A percentile compares a stretch with the other conserved stretches of the same genome.
These are phyloP conservation scores for Kwoniella europaea DNA, from an alignment of 768 basidiomycete species.

Conservation along the genomic window DNA sequence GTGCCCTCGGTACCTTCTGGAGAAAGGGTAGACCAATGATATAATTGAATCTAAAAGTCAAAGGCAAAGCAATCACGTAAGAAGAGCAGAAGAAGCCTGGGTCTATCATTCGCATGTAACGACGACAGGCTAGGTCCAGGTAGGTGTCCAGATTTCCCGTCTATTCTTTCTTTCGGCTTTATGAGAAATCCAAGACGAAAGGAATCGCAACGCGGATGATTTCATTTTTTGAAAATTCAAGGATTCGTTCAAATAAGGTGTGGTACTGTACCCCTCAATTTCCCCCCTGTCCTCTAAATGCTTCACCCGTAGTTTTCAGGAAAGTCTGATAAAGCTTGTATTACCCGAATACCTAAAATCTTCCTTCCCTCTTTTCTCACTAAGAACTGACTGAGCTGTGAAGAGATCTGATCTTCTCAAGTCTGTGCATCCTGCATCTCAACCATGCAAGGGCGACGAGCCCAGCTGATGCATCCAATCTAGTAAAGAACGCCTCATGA, in stretches of 20 bases:
- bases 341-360: conserved; percentile 18
- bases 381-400: neutral
- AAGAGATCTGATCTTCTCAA: neutral
- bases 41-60: neutral
- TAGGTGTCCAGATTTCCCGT: too few species aligned
- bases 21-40: neutral
- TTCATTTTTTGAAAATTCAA: neutral
- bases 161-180: too few species aligned
- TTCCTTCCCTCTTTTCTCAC: neutral
- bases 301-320: neutral
- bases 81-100: too few species aligned
- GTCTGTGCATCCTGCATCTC: neutral
- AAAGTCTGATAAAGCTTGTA: conserved; percentile 7
- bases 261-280: conserved; percentile 7
- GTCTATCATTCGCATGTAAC: too few species aligned
- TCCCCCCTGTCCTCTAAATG: neutral
- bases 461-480: neutral
- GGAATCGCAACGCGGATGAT: conserved; percentile 1
- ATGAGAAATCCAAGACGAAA: neutral
- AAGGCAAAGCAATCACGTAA: neutral
- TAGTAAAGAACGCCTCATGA: conserved; percentile 4
- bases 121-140: too few species aligned
- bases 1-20: too few species aligned
- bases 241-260: neutral
- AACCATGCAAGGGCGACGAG: neutral